Evolutionary conservation across 371 early-diverging fungal genomes (phyloP).

Genomic region (Mortierella sp.): DNA sequence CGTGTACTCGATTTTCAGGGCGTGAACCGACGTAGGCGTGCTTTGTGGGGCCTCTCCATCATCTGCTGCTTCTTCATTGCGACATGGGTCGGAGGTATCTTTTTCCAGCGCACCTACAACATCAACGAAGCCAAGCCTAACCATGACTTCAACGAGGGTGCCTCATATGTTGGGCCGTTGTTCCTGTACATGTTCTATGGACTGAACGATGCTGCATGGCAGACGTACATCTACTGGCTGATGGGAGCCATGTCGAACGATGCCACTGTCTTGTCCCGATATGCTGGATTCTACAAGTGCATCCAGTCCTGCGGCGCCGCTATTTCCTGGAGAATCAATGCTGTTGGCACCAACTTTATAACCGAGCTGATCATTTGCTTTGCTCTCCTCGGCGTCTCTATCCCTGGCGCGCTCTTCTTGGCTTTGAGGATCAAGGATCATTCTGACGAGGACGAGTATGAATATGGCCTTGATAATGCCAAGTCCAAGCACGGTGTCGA

Average conservation of each 20-base stretch:
- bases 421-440: conserved; percentile 50
- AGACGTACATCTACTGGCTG: conserved; percentile 75
- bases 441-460: conserved; percentile 19
- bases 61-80: conserved; percentile 64
- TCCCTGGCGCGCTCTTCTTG: conserved; percentile 53
- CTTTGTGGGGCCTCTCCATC: conserved; percentile 61
- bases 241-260: conserved; percentile 79
- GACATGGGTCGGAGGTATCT: conserved; percentile 76
- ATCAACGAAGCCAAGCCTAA: conserved; percentile 18
- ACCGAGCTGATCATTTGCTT: conserved; percentile 57
- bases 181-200: conserved; percentile 77
- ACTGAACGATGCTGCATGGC: conserved; percentile 76
- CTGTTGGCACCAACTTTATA: conserved; percentile 45
- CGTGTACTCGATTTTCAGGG: conserved; percentile 65
- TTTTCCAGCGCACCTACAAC: conserved; percentile 67
- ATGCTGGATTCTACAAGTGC: conserved; percentile 88
- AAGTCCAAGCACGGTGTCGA: conserved; percentile 5
- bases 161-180: conserved; percentile 66
- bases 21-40: conserved; percentile 66
- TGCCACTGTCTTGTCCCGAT: conserved; percentile 74
- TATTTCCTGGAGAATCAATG: conserved; percentile 58
- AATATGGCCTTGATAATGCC: not conserved
- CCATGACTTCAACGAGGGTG: conserved; percentile 47
- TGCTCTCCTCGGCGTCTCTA: conserved; percentile 51
- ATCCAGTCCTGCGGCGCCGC: conserved; percentile 81